Evolutionary conservation across 1,284 basidiomycete genomes (phyloP), one percentile per base, ranked within the genome.

Genomic region (Pseudozyma thailandica): DNA sequence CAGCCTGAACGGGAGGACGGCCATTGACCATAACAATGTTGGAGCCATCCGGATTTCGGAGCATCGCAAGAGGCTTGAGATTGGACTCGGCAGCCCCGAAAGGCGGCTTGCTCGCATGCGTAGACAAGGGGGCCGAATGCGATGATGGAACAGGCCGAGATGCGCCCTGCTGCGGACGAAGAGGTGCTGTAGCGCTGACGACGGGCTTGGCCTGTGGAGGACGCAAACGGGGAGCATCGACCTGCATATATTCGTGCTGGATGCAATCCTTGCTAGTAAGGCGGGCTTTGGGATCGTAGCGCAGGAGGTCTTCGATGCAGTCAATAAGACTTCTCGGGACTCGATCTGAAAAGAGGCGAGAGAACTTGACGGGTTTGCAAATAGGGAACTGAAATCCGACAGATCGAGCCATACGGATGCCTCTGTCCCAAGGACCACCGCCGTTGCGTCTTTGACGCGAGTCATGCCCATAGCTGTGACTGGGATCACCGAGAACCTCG

Each of bases 371-470:
- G 2, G 95, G 95, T 50, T 86, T 86, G 68, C 88, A 87, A 87
- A 92, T 93, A 48, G 91, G 92, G 84, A 97, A 98, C 26, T 87
- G 86, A 82, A 94, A 96, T n/a, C 93, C 93, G 56, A 92, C 89
- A 33, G 87, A 87, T 79, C 89, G 89, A 10, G 93, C 94, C 87
- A 98, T 89, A 84, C 90, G 89, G 74, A 94, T 87, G 12, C 94
- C 95, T 62, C 87, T 87, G 25, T 85, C 84, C 96, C 96, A 99
- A 46, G 88, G 86, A 12, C 94, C 94, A 16, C 96, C 96, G 8
- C 96, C 96, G 6, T 91, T 82, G 3, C 86, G 84, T 79, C 88
- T 87, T 8, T 90, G 89, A 56, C 90, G 86, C 27, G 86, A 85
- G 81, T 96, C 93, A 6, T 86, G 71, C 13, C 93, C 93, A 82